These are phyloP conservation scores for Solanum clarkiae DNA, from an alignment of 257 asterid species.

Conservation along the genomic window DNA sequence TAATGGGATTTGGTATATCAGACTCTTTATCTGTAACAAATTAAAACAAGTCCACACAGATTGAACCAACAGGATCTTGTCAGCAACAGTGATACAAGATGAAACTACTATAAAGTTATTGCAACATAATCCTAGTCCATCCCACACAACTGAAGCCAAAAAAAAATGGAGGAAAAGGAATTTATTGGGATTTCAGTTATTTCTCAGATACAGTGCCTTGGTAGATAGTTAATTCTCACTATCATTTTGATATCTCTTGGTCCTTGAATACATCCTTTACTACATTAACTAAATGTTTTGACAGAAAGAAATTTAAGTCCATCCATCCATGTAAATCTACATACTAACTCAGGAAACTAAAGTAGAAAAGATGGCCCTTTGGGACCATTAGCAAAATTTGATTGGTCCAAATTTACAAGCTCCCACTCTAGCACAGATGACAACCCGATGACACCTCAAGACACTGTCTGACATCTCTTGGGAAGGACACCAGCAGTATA, in stretches of 20 bases:
- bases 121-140: background rate
- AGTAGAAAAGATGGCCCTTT: background rate
- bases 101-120: background rate
- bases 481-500: background rate
- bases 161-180: background rate
- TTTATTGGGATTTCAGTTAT: background rate
- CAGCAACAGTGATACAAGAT: background rate
- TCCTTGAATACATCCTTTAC: background rate
- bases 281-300: background rate
- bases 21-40: conserved; percentile 47
- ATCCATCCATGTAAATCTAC: background rate
- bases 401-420: background rate
- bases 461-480: background rate
- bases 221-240: background rate
- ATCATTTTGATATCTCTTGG: background rate
- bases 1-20: conserved; percentile 30
- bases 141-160: background rate
- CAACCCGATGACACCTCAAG: background rate
- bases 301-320: background rate
- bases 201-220: background rate
- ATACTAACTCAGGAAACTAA: background rate
- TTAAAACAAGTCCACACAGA: background rate
- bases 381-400: background rate
- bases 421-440: background rate
- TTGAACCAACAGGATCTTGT: background rate